Conservation (phyloP, 2,329 filamentous ascomycete genomes). For the Cladosporium sphaerospermum region DNA sequence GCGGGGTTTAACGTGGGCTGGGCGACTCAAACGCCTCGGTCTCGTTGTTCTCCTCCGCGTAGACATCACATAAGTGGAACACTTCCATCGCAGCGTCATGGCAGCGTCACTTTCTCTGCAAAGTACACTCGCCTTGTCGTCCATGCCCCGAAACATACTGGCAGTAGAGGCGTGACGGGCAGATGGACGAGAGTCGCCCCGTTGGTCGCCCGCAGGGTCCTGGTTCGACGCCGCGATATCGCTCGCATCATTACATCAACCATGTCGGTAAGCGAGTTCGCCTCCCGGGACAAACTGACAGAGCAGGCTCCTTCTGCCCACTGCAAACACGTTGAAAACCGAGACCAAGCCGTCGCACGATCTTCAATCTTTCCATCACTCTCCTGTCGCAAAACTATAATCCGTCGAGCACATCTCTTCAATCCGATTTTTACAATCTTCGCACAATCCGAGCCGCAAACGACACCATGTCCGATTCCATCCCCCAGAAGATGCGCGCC, state of each 20-base stretch:
- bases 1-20: neutral
- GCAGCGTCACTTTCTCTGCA: neutral
- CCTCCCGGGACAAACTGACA: neutral
- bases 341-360: neutral
- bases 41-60: neutral
- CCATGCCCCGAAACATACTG: neutral
- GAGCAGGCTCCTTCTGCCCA: neutral
- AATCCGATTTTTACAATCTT: neutral
- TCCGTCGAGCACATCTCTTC: neutral
- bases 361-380: neutral
- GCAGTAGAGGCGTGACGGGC: neutral
- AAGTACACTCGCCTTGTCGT: neutral
- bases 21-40: neutral
- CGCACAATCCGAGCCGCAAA: neutral
- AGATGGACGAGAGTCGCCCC: neutral
- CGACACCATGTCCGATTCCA: conserved; percentile 7
- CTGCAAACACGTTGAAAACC: neutral
- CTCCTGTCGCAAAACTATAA: neutral
- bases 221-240: neutral
- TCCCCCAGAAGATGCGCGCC: conserved; percentile 11
- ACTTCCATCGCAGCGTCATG: neutral
- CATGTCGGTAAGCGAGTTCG: neutral
- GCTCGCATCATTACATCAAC: neutral
- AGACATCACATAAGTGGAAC: conserved; percentile 1
- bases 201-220: neutral